These are phyloP conservation scores for Niebla homalea DNA, from an alignment of 495 filamentous ascomycete species.

Conservation along the genomic window DNA sequence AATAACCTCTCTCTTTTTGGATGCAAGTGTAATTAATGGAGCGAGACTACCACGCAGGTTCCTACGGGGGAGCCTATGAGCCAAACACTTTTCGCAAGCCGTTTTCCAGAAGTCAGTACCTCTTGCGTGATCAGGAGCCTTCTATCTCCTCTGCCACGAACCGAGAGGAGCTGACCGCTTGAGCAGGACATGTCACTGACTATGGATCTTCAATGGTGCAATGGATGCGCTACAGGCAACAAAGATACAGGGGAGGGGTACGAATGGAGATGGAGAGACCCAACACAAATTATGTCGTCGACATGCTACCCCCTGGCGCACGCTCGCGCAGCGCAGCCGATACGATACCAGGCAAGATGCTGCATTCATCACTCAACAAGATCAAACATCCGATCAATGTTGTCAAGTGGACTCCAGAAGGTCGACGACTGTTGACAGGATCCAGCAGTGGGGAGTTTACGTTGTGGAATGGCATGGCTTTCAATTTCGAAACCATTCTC, in stretches of 20 bases:
- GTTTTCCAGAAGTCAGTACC: conserved; percentile 13
- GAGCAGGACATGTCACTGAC: conserved; percentile 73
- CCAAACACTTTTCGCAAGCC: neutral
- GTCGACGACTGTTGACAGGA: conserved; percentile 76
- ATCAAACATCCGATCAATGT: conserved; percentile 94
- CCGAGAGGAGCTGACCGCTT: neutral
- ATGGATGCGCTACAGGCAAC: conserved; percentile 80
- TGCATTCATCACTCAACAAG: conserved; percentile 94
- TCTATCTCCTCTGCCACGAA: neutral
- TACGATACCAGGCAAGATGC: conserved; percentile 72
- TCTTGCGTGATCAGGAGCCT: neutral
- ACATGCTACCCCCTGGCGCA: conserved; percentile 83
- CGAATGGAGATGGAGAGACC: conserved; percentile 68
- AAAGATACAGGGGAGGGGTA: conserved; percentile 55
- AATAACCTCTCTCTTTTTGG: too few species aligned
- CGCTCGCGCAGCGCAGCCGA: conserved; percentile 59
- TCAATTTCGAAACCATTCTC: conserved; percentile 99
- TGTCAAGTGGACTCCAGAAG: conserved; percentile 96
- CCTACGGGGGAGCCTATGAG: conserved; percentile 15
- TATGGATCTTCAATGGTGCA: conserved; percentile 86
- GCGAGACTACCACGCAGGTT: conserved; percentile 19
- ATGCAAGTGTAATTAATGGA: conserved; percentile 12
- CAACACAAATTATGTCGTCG: conserved; percentile 73
- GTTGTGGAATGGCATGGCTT: conserved; percentile 94
- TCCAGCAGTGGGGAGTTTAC: conserved; percentile 97